Evolutionary conservation across 331 rosid species (phyloP), one percentile per base, ranked within the genome.

Genomic region (Ulmus americana): DNA sequence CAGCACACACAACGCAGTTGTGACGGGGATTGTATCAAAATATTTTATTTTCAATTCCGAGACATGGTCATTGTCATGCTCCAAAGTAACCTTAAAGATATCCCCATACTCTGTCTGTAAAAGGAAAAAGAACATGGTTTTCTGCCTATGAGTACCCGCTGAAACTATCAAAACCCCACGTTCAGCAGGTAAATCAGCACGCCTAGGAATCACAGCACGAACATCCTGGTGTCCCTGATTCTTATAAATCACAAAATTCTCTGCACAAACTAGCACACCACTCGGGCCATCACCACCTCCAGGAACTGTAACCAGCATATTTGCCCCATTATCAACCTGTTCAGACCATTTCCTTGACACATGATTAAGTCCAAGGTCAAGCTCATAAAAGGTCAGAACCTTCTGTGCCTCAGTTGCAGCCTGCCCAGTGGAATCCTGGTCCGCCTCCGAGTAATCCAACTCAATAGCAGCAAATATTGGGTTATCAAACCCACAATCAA

Each of bases 241-340:
- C 85, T 92, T 92, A 70, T 92, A 92, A 67, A 92, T 89, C 58
- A 92, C 98, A 76, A 89, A 92, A 73, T 92, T 92, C 41, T 92
- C 98, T 0, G 98, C 98, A 70, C 98, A 92, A 43, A 92, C 95
- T 59, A 92, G 81, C 55, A 92, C 98, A 6, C 98, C 96, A 48
- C 98, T 86, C 0, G 98, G 98, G 10, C 98, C 98, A 65, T 92
- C 98, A 1, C 84, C 95, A 0, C 98, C 98, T 18, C 98, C 98
- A 39, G 98, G 98, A 66, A 92, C 98, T 7, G 97, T 85, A 59
- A 92, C 97, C 60, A 92, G 95, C 74, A 92, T 54, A 82, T 89
- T 89, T 0, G 98, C 96, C 38, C 95, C 95, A 35, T 92, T 89
- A 86, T 92, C 98, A 61, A 92, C 96, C 70, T 86, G 84, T 46